Evolutionary conservation across 768 basidiomycete species (phyloP).

Genomic region (Rubroboletus satanas): DNA sequence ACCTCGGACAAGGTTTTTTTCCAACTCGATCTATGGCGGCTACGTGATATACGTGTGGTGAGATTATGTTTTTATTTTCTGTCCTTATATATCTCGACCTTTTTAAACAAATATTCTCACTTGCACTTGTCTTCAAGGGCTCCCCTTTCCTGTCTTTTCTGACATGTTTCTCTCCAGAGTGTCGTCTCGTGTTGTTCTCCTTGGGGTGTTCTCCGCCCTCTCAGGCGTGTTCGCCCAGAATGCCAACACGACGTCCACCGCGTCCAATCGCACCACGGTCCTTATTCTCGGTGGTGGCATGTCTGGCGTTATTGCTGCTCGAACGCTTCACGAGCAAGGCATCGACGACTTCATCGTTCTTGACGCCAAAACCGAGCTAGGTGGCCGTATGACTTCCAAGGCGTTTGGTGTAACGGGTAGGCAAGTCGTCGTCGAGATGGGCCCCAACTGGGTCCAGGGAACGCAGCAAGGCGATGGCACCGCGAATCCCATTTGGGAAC

Average conservation of each 20-base stretch:
- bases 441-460: constrained; percentile 62
- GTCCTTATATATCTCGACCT: no score
- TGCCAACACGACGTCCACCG: constrained; percentile 4
- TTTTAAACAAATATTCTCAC: not conserved
- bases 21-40: not conserved
- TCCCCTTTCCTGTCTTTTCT: not conserved
- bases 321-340: constrained; percentile 50
- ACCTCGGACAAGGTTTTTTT: no score
- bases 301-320: constrained; percentile 62
- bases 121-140: not conserved
- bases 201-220: constrained; percentile 3
- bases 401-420: constrained; percentile 39
- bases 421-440: constrained; percentile 48
- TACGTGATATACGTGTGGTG: not conserved
- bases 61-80: not conserved
- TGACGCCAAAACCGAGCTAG: constrained; percentile 55
- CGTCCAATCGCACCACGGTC: constrained; percentile 32
- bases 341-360: constrained; percentile 58
- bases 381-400: constrained; percentile 54
- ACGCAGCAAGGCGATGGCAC: constrained; percentile 46
- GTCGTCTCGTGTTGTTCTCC: not conserved
- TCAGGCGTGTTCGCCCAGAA: constrained; percentile 7
- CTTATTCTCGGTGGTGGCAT: constrained; percentile 67
- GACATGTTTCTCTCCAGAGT: constrained; percentile 13
- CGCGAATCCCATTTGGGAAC: constrained; percentile 55